phyloP scores from a whole-genome alignment of 2,329 filamentous ascomycete species.

The Sarocladium strictum region DNA sequence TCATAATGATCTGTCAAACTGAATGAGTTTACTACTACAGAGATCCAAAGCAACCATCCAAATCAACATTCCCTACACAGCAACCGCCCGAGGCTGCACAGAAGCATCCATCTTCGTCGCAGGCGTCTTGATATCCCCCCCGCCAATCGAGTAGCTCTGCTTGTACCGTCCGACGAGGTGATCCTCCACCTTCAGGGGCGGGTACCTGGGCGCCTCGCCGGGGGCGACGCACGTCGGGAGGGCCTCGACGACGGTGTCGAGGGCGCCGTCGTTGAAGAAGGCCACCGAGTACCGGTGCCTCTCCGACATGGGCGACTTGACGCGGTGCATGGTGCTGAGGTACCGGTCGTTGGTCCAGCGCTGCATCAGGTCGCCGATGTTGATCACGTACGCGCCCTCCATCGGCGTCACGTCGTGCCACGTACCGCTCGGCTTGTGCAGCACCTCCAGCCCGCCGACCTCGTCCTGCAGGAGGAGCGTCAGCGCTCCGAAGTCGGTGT shows the following conservation, averaged over 20 bases:
- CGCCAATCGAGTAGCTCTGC: not conserved
- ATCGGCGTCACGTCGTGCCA: constrained; percentile 37
- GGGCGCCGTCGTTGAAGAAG: not conserved
- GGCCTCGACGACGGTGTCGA: not conserved
- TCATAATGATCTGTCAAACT: not conserved
- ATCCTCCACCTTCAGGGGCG: not conserved
- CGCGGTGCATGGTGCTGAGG: constrained; percentile 42
- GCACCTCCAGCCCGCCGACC: constrained; percentile 36
- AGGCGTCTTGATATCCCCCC: not conserved
- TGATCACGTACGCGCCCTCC: constrained; percentile 41
- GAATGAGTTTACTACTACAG: too few relatives aligned
- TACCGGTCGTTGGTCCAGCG: constrained; percentile 44
- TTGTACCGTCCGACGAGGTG: not conserved
- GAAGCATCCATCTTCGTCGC: not conserved
- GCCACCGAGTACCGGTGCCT: not conserved
- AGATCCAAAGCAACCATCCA: too few relatives aligned
- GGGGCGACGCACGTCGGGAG: not conserved
- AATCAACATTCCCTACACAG: not conserved
- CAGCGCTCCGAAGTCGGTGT: constrained; percentile 48
- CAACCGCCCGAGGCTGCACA: not conserved
- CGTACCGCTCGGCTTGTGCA: constrained; percentile 26
- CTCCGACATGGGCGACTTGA: not conserved
- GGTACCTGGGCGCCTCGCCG: not conserved
- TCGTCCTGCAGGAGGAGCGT: constrained; percentile 41
- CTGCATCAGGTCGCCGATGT: constrained; percentile 45